These are phyloP conservation scores for Centaurea solstitialis DNA, from an alignment of 129 eudicot species.

Conservation along the genomic window DNA sequence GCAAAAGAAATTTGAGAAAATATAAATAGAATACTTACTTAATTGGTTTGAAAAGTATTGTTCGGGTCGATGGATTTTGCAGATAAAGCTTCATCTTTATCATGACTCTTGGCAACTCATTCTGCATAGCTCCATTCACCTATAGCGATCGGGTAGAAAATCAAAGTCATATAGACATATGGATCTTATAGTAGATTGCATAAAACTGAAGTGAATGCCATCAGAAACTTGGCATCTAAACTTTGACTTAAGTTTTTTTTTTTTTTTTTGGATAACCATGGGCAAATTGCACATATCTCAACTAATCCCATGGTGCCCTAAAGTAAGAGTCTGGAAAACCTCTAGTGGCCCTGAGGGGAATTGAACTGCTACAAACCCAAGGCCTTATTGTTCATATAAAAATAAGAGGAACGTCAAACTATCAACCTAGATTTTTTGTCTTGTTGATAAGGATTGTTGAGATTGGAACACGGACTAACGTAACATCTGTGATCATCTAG, in stretches of 20 bases:
- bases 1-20: not conserved
- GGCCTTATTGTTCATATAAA: too few relatives aligned
- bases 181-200: not conserved
- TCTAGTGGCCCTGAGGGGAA: too few relatives aligned
- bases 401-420: too few relatives aligned
- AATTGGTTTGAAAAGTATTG: constrained; percentile 92
- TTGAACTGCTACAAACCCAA: too few relatives aligned
- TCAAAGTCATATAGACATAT: not conserved
- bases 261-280: too few relatives aligned
- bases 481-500: too few relatives aligned
- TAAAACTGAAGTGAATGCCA: not conserved
- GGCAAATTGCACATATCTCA: too few relatives aligned
- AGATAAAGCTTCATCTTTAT: constrained; percentile 89
- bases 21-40: constrained; percentile 53
- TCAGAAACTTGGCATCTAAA: not conserved
- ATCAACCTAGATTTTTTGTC: too few relatives aligned
- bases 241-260: not conserved
- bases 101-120: constrained; percentile 82
- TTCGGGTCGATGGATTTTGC: constrained; percentile 88
- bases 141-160: constrained; percentile 27
- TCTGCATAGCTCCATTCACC: constrained; percentile 74
- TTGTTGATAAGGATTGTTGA: too few relatives aligned
- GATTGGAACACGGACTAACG: too few relatives aligned
- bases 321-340: too few relatives aligned
- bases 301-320: too few relatives aligned